These are phyloP conservation scores for Paulownia fortunei DNA, from an alignment of 257 asterid species.

Conservation along the genomic window DNA sequence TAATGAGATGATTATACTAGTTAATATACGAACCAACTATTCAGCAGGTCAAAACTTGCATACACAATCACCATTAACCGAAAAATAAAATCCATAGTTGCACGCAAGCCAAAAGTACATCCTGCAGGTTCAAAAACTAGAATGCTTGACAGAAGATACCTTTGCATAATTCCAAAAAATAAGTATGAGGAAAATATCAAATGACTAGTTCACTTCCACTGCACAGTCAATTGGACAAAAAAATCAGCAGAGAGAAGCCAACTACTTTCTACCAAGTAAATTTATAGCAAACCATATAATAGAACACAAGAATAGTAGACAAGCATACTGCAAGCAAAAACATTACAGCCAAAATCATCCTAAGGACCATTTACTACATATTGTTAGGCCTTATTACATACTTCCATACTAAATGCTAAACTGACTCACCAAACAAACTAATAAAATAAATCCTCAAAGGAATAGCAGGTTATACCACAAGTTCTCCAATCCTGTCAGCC, in stretches of 20 bases:
- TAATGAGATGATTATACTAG: background rate
- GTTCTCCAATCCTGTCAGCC: background rate
- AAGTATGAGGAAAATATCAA: background rate
- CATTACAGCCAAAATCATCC: background rate
- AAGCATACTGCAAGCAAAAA: background rate
- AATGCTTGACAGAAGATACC: background rate
- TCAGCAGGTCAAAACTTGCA: background rate
- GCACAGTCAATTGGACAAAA: background rate
- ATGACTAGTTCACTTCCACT: background rate
- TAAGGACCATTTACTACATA: background rate
- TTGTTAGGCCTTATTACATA: background rate
- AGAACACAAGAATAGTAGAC: background rate
- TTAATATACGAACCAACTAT: background rate
- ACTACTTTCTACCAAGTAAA: background rate
- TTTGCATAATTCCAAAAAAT: background rate
- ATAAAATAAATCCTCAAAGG: background rate
- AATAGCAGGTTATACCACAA: background rate
- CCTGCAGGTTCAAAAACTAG: background rate
- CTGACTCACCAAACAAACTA: background rate
- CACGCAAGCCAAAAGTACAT: too few relatives aligned
- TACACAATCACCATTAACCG: too few relatives aligned
- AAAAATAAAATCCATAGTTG: too few relatives aligned
- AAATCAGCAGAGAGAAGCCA: background rate
- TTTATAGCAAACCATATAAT: background rate
- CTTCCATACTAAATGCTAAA: constrained; percentile 6